Evolutionary conservation across 768 basidiomycete species (phyloP).

Genomic region (Lentinus brumalis): DNA sequence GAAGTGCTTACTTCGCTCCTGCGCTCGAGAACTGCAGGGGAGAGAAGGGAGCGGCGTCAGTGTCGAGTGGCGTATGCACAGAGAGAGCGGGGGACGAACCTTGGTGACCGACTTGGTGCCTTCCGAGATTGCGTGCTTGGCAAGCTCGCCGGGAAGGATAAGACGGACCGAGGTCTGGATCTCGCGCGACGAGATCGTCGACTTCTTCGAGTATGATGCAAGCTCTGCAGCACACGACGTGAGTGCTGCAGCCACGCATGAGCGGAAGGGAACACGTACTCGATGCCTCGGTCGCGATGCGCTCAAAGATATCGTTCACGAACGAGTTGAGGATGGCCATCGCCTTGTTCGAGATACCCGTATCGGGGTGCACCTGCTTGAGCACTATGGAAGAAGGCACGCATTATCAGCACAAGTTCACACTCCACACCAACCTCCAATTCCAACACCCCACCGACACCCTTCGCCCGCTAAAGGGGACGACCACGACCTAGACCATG

Average conservation of each 20-base stretch:
- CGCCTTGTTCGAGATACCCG: conserved; percentile 97
- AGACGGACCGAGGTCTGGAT: conserved; percentile 96
- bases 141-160: conserved; percentile 95
- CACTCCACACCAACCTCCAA: not conserved
- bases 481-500: not conserved
- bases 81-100: conserved; percentile 26
- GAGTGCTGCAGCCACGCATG: not conserved
- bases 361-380: conserved; percentile 97
- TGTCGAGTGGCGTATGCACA: not conserved
- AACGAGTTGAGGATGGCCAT: conserved; percentile 93
- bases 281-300: conserved; percentile 87
- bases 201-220: conserved; percentile 97
- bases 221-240: conserved; percentile 58
- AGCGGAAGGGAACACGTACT: conserved; percentile 49
- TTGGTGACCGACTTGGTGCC: conserved; percentile 80
- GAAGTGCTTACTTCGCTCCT: conserved; percentile 40
- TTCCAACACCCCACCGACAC: not conserved
- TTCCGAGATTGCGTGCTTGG: conserved; percentile 98
- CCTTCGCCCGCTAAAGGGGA: not conserved
- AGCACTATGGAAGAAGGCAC: conserved; percentile 59
- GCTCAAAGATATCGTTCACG: conserved; percentile 93
- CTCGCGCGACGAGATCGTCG: conserved; percentile 97
- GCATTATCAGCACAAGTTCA: conserved; percentile 6
- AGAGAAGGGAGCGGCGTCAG: not conserved
- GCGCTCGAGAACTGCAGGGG: conserved; percentile 45